Evolutionary conservation across 1,284 basidiomycete species (phyloP), one percentile per base, ranked within the genome.

Genomic region (Ustilago sp.): DNA sequence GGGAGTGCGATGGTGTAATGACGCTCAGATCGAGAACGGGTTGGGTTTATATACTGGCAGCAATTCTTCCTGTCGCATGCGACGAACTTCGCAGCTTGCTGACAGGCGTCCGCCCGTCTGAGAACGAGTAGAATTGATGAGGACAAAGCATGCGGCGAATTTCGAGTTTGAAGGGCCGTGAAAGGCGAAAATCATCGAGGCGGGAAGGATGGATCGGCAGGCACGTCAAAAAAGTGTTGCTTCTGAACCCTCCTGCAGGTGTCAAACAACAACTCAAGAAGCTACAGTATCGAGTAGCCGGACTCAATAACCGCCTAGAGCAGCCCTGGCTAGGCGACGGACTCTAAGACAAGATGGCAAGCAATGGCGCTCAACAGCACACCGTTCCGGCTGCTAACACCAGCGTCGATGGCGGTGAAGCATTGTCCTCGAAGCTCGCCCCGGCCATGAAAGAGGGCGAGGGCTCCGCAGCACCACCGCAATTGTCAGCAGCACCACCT

Each of bases 91-190:
- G 28, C 31, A 15, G 63, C n/a, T 28, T 56, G 53, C 53, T 41
- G 47, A 19, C 4, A n/a, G 31, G 31, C 32, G 3, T 28, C 23
- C 23, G 23, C 23, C 23, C 23, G 23, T 36, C 28, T 23, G 48
- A 34, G 6, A 41, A 13, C 15, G 43, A 50, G 43, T n/a, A 59
- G 36, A 52, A 36, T 38, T 23, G 35, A 23, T 23, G 13, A 50
- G 36, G 28, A 11, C 28, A 35, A 9, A 23, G 39, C 5, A 7
- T 39, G 31, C 32, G 28, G 1, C 6, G 9, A 45, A 58, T 51
- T 74, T 69, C 67, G 63, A 74, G 39, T 74, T 60, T 62, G 65
- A 62, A 63, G 48, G 71, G 71, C 54, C 50, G 59, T 34, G 9
- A 1, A 3, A 13, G 1, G 17, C 8, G 19, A 15, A 31, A 28